A percentile compares a stretch with the other conserved stretches of the same genome.
Conservation (phyloP, 148 eudicot species). For the Beta vulgaris region DNA sequence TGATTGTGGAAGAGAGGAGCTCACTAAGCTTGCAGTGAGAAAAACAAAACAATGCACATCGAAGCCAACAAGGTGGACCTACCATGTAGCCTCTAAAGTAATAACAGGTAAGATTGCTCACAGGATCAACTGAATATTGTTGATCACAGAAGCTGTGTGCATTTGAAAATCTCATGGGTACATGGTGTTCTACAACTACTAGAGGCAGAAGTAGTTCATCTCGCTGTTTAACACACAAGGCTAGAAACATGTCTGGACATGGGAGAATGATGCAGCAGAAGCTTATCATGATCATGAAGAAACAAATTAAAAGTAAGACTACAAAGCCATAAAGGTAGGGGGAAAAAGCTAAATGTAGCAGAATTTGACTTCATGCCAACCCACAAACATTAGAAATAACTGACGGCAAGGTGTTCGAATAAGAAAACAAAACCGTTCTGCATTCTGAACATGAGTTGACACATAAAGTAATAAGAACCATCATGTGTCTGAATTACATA, state of each 20-base stretch:
- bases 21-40: too few species aligned
- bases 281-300: not conserved
- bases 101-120: not conserved
- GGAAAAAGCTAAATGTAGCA: not conserved
- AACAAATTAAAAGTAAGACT: not conserved
- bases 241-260: constrained; percentile 1
- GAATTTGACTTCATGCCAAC: not conserved
- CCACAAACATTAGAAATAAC: not conserved
- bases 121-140: not conserved
- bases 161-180: not conserved
- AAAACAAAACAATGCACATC: not conserved
- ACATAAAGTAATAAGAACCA: not conserved
- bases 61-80: not conserved
- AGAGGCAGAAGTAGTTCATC: not conserved
- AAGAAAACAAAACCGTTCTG: not conserved
- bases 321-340: not conserved
- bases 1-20: too few species aligned
- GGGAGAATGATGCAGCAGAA: not conserved
- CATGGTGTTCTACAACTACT: not conserved
- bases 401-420: not conserved
- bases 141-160: not conserved
- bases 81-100: not conserved
- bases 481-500: not conserved
- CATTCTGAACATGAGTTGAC: not conserved
- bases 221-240: not conserved